Base-by-base conservation (phyloP, 176 grass and related monocot genomes). In the Lolium perenne region DNA sequence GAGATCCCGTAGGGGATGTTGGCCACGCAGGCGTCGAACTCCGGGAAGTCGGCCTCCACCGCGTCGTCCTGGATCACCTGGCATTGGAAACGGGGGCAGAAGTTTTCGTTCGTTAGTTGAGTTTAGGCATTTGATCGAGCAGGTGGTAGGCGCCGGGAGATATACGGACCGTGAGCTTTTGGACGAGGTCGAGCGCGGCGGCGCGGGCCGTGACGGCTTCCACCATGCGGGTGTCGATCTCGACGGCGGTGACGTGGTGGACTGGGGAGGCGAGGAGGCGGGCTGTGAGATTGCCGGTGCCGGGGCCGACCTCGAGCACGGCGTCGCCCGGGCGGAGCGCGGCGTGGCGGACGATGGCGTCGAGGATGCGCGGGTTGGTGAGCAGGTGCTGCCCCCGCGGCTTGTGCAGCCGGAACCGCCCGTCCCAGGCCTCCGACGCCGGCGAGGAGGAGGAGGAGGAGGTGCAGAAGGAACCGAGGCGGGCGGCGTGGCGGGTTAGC, bases 1-100 rank as follows among this genome's bases (percentile, higher is more conserved):
- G 95, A 93, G 69, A 95, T 95, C 3, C 90, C 87, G 62, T 94
- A 97, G 9, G 92, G 92, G 64, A 97, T 97, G 89, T 95, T 97
- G 20, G 95, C 91, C n/a, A 97, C 91, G 56, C 95, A 97, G 22
- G 90, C 54, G 59, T 92, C 85, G 59, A 97, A 95, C 77, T 84
- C 23, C 32, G 91, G 93, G 87, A 97, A 95, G 23, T 95, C 81
- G 1, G 76, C 77, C 85, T 91, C 87, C 61, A 97, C 64, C 23
- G 93, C 93, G 77, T 97, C 95, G 6, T 87, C 89, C 6, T 2
- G 78, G 59, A 97, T 93, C 57, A 95, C 85, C 91, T 97, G 78
- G 60, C 6, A 86, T 89, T 97, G 78, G 60, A 4, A 86, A 66
- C 14, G 4, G 43, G 10, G 12, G n/a, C 10, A 10, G 1, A 14